Evolutionary conservation across 306 rosid species (phyloP), one percentile per base, ranked within the genome.

Genomic region (Comarum palustre): DNA sequence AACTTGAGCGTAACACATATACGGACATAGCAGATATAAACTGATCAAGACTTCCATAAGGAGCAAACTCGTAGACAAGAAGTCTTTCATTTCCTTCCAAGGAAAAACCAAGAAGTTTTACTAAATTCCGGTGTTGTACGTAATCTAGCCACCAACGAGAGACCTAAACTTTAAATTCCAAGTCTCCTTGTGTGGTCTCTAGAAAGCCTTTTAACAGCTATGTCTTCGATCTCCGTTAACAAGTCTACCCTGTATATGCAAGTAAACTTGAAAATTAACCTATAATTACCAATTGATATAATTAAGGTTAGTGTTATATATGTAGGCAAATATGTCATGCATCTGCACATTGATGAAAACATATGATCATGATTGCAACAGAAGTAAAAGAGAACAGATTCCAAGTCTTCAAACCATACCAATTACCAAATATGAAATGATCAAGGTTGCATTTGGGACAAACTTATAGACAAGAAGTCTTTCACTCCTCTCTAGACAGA

Each of bases 361-460:
- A 47, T 47, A 47, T 47, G n/a, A 13, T 1, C 22, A 24, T 24
- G 1, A 39, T 24, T 42, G 2, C 50, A 47, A 47, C 20, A 47
- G 1, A 39, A 39, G 10, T 39, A 39, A 11, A 39, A 39, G 42
- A 39, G 3, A 16, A 5, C 5, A 47, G 20, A 15, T 5, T 47
- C 4, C 20, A 16, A 47, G 52, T 47, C 52, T 47, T 47, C 38
- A 42, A 12, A 36, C 39, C 3, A n/a, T n/a, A n/a, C n/a, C n/a
- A n/a, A n/a, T n/a, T 71, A 71, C 75, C 75, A 39, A 71, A 71
- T 39, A 71, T 39, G 66, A 71, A 71, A 1, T 71, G 66, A 71
- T 71, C 66, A 3, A 71, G 75, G 42, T 71, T 39, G 75, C 66
- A 25, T 71, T 55, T 15, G 54, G 66, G 25, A 71, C 66, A 57